phyloP scores from a whole-genome alignment of 768 basidiomycete species.

The Lentinula raphanica region DNA sequence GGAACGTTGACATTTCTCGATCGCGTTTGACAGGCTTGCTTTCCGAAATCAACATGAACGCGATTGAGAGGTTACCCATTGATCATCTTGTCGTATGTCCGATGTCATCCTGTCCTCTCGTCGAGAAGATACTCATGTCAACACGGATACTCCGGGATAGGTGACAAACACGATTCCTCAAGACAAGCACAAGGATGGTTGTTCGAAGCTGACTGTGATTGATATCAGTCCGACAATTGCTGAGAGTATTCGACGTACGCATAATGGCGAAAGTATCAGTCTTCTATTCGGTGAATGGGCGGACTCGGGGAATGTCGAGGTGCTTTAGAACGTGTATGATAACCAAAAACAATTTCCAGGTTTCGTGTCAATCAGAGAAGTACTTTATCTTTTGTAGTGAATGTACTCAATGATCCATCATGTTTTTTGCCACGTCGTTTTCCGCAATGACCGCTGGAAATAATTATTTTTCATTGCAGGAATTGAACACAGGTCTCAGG shows the following conservation, averaged over 20 bases:
- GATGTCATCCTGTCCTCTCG: slow-evolving; percentile 7
- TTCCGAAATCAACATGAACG: slow-evolving; percentile 66
- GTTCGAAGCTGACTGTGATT: slow-evolving; percentile 79
- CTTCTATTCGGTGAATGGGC: slow-evolving; percentile 83
- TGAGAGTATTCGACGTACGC: slow-evolving; percentile 92
- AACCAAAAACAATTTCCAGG: neutral
- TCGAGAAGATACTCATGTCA: neutral
- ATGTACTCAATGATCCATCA: too few species aligned
- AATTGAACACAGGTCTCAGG: too few species aligned
- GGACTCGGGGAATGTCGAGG: slow-evolving; percentile 31
- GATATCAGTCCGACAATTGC: slow-evolving; percentile 91
- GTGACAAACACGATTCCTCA: slow-evolving; percentile 97
- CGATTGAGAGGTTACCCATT: slow-evolving; percentile 68
- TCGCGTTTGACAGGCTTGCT: slow-evolving; percentile 53
- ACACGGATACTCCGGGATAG: slow-evolving; percentile 27
- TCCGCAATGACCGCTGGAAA: too few species aligned
- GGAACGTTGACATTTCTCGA: neutral
- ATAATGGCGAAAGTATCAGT: slow-evolving; percentile 92
- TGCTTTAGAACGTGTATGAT: neutral
- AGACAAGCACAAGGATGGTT: slow-evolving; percentile 51
- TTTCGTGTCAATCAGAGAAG: neutral
- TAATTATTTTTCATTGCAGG: too few species aligned
- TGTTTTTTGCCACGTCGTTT: too few species aligned
- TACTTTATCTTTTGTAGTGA: neutral
- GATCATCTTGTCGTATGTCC: slow-evolving; percentile 76